Base-by-base conservation (phyloP, 345 rosid species). In the Bruguiera gymnorhiza region DNA sequence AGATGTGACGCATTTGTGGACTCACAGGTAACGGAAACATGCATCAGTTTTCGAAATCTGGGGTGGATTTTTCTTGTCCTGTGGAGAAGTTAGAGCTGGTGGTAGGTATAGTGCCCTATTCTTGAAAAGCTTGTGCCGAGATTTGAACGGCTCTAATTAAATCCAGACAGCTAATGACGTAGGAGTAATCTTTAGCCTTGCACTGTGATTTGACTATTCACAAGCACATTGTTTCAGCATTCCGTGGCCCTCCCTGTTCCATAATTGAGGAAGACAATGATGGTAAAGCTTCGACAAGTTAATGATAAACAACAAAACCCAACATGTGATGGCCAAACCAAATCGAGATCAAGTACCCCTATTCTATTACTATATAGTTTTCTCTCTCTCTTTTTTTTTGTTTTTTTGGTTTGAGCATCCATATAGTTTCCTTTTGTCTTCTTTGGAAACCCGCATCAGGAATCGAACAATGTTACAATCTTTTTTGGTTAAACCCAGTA, bases 131-230 rank as follows among this genome's bases (percentile, higher is more conserved):
- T 75, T 65, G 36, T 10, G 23, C 65, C 57, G 64, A 83, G 83
- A 79, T 84, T 75, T 78, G 86, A 70, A 57, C 79, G 71, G 68
- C 75, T 63, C 69, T 76, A 72, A 70, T 70, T 73, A 56, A 82
- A 39, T 74, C 66, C 80, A 58, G 80, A 83, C 84, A 76, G 81
- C 84, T 80, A 73, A 76, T 78, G 73, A 70, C 62, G 70, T 55
- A 34, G 57, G 52, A 52, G 58, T 61, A 60, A 76, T 64, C 56
- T 64, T 65, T 57, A 10, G 27, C 62, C 56, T 60, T 56, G 31
- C n/a, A 31, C 52, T 68, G 58, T 75, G 23, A 70, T 67, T 72
- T 58, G 71, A 77, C 73, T 61, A 72, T 72, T 68, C 61, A 72
- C 63, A 20, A 18, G 72, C 59, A 66, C 68, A 68, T 68, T 50